Evolutionary conservation across 345 rosid species (phyloP).

Genomic region (Bruguiera gymnorhiza): DNA sequence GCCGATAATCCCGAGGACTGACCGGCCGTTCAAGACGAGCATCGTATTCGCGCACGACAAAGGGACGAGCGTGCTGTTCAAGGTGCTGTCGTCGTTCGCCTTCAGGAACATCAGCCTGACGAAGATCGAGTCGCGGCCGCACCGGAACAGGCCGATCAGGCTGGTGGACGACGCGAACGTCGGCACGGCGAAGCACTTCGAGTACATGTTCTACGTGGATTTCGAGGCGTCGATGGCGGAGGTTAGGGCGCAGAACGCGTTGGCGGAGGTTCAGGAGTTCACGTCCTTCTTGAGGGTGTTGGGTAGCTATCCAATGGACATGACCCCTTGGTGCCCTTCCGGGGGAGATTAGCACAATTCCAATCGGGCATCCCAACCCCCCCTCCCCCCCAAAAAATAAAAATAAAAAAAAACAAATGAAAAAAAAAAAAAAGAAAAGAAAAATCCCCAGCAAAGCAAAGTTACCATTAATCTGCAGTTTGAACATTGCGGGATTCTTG

Average conservation of each 20-base stretch:
- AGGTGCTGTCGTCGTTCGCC: conserved; percentile 89
- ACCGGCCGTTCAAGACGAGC: conserved; percentile 94
- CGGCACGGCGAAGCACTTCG: conserved; percentile 90
- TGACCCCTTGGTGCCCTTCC: conserved; percentile 91
- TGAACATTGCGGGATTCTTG: too few relatives aligned
- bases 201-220: conserved; percentile 86
- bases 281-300: conserved; percentile 92
- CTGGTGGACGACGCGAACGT: conserved; percentile 67
- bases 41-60: conserved; percentile 96
- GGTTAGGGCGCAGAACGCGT: conserved; percentile 83
- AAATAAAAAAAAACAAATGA: too few relatives aligned
- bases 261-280: conserved; percentile 96
- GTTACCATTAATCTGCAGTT: too few relatives aligned
- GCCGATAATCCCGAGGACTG: conserved; percentile 89
- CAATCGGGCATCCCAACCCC: too few relatives aligned
- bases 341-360: conserved; percentile 22
- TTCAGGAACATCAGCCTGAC: conserved; percentile 84
- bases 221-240: conserved; percentile 99
- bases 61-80: conserved; percentile 86
- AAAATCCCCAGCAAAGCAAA: too few relatives aligned
- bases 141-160: conserved; percentile 71
- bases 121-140: conserved; percentile 94
- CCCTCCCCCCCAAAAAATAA: too few relatives aligned
- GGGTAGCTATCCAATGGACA: conserved; percentile 99
- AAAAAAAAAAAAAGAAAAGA: too few relatives aligned